Conservation (phyloP, 108 stramenopile genomes). For the Aurantiochytrium sp. region DNA sequence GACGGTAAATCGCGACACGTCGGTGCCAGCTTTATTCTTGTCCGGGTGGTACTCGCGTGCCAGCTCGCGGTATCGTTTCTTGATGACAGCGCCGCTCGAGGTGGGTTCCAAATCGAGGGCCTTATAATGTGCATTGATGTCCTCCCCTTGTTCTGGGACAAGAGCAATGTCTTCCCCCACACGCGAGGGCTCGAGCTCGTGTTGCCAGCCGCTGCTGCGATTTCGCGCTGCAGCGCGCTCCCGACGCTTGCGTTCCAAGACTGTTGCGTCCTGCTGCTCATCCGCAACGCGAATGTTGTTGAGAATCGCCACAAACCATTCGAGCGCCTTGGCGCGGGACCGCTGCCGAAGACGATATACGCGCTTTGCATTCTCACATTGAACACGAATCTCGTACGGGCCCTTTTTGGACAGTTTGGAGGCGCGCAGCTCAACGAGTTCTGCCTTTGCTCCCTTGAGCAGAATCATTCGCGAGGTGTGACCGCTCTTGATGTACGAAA, state of each 20-base stretch:
- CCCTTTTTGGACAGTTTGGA: not conserved
- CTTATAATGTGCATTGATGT: not conserved
- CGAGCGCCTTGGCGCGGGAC: not conserved
- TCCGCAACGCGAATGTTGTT: constrained; percentile 2
- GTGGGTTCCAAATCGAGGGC: not conserved
- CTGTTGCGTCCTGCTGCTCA: not conserved
- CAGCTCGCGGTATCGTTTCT: not conserved
- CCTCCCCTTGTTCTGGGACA: not conserved
- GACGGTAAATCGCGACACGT: not conserved
- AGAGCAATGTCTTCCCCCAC: not conserved
- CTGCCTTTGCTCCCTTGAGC: not conserved
- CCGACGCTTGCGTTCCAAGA: not conserved
- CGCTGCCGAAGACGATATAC: not conserved
- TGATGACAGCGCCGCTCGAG: not conserved
- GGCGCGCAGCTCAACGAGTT: not conserved
- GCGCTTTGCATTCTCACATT: not conserved
- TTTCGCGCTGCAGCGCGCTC: not conserved
- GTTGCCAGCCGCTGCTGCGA: not conserved
- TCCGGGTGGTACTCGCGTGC: constrained; percentile 12
- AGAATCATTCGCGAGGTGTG: not conserved
- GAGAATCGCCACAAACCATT: not conserved
- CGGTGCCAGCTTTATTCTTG: not conserved
- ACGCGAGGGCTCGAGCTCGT: not conserved
- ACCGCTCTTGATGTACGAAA: not conserved
- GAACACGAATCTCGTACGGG: not conserved